Evolutionary conservation across 352 stramenopile species (phyloP).

Genomic region (Phytophthora macrochlamydospora): DNA sequence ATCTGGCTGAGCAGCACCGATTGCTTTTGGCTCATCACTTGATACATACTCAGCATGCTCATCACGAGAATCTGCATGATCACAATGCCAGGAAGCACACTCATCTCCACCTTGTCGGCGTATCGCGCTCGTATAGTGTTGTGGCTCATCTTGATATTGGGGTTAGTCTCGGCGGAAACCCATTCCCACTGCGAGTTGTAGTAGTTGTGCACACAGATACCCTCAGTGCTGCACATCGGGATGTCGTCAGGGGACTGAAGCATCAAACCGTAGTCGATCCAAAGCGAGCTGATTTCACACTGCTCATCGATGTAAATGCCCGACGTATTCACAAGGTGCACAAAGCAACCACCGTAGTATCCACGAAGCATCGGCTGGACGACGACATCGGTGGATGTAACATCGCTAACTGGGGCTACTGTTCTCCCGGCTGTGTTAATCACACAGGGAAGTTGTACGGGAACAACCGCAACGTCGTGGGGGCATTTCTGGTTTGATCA

Average conservation of each 20-base stretch:
- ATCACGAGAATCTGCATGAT: constrained; percentile 42
- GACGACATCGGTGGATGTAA: constrained; percentile 13
- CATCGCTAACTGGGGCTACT: constrained; percentile 20
- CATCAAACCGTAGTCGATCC: constrained; percentile 43
- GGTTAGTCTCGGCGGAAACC: constrained; percentile 12
- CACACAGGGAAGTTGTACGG: constrained; percentile 43
- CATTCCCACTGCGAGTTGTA: constrained; percentile 44
- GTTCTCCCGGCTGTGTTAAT: constrained; percentile 22
- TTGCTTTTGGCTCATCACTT: constrained; percentile 41
- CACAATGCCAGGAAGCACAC: constrained; percentile 35
- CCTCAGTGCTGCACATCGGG: constrained; percentile 30
- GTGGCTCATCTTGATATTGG: constrained; percentile 22
- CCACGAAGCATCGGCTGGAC: constrained; percentile 37
- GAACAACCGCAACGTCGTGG: constrained; percentile 37
- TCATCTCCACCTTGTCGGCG: constrained; percentile 38
- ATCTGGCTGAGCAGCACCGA: constrained; percentile 43
- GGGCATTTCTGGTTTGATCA: constrained; percentile 39
- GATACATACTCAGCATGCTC: constrained; percentile 38
- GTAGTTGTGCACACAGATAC: constrained; percentile 40
- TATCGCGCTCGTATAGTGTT: constrained; percentile 35
- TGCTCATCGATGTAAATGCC: constrained; percentile 38
- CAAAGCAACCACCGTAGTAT: constrained; percentile 40
- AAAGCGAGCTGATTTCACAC: constrained; percentile 30
- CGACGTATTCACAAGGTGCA: constrained; percentile 33
- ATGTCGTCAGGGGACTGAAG: constrained; percentile 38